Evolutionary conservation across 345 rosid genomes (phyloP), one percentile per base, ranked within the genome.

Genomic region (Hypericum perforatum): DNA sequence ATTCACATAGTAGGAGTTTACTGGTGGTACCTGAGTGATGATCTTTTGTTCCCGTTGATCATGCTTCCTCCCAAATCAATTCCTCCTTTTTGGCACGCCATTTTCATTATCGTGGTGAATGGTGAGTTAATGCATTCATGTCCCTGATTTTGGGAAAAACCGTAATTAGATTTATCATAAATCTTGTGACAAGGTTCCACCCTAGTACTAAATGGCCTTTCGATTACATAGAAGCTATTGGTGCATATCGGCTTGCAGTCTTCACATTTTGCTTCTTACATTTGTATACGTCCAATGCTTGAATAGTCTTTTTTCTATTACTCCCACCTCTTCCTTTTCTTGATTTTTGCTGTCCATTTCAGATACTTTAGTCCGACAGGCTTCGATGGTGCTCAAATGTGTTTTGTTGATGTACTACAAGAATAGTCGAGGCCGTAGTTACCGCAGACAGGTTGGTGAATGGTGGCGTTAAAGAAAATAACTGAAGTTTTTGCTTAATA

Each of bases 31-130:
- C 76, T 82, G 53, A 80, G 74, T 54, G 97, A 94, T 57, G 92
- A 89, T 70, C 87, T 89, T 69, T 66, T 94, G 66, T 77, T 77
- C 63, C 99, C 97, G 57, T 69, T 94, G 68, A 58, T 84, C 68
- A 89, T 94, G 99, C 84, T 89, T 53, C 99, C 99, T 64, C 97
- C 99, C 14, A 94, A 84, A 62, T 73, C 86, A 60, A 85, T 94
- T 44, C 97, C 99, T 52, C 97, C 97, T 63, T 94, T 92, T 66
- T 94, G 99, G 99, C 97, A 94, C 67, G 94, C 95, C 49, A 74
- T 86, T 66, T 94, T 94, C 58, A 79, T 89, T 72, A 84, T 94
- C 57, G 68, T 89, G 64, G 94, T 89, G 61, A 94, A 94, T 73
- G 99, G 99, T 94, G 59, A 49, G 89, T 70, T 60, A 53, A 49